A percentile compares a stretch with the other conserved stretches of the same genome.
Conservation (phyloP, 2,329 filamentous ascomycete species). For the Endothia cerciana region DNA sequence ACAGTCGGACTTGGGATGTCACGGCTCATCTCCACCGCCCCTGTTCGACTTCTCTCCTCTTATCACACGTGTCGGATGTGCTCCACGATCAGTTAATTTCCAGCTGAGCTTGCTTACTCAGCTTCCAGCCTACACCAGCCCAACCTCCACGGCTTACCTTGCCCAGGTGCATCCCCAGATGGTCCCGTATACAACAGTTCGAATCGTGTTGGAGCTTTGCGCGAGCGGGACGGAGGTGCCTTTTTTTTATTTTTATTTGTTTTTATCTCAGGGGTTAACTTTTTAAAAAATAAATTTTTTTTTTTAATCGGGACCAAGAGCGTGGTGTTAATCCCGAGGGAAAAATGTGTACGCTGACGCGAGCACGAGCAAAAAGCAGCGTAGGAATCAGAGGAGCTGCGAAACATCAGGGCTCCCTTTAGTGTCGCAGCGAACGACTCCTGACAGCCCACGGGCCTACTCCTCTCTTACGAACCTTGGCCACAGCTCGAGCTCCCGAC, state of each 20-base stretch:
- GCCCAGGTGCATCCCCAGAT: too few relatives aligned
- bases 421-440: conserved; percentile 18
- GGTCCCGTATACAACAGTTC: too few relatives aligned
- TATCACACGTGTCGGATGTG: background rate
- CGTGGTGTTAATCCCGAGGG: background rate
- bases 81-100: too few relatives aligned
- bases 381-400: background rate
- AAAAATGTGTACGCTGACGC: background rate
- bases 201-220: background rate
- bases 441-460: conserved; percentile 1
- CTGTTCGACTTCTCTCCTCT: background rate
- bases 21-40: background rate
- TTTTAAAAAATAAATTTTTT: too few relatives aligned
- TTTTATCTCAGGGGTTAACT: too few relatives aligned
- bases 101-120: background rate
- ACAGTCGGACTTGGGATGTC: background rate
- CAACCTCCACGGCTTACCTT: too few relatives aligned
- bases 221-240: background rate
- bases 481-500: background rate
- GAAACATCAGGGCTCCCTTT: conserved; percentile 16
- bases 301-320: background rate
- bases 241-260: background rate
- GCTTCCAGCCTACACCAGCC: background rate
- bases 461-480: background rate
- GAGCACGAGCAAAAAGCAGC: background rate